A percentile compares a stretch with the other conserved stretches of the same genome.
phyloP scores from a whole-genome alignment of 2,329 filamentous ascomycete species.

The Cladosporium sp. region DNA sequence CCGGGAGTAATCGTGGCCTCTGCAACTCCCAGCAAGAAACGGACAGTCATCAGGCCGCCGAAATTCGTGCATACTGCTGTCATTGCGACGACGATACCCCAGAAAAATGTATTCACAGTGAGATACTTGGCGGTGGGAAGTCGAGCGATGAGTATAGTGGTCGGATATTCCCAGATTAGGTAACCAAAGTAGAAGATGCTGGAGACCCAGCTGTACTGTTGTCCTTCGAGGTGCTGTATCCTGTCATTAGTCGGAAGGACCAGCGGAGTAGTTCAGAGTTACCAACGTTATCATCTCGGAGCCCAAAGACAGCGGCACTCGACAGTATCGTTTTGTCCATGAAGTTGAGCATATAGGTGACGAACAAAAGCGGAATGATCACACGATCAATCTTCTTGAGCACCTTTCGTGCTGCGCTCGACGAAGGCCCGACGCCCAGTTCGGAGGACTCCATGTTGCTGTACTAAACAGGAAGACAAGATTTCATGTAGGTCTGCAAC shows the following conservation, averaged over 20 bases:
- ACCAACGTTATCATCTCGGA: conserved; percentile 16
- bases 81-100: conserved; percentile 35
- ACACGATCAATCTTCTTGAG: conserved; percentile 24
- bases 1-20: conserved; percentile 41
- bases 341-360: conserved; percentile 27
- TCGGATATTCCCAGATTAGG: conserved; percentile 26
- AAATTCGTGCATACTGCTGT: conserved; percentile 40
- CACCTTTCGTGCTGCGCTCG: conserved; percentile 2
- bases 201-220: conserved; percentile 25
- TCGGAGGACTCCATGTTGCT: not conserved
- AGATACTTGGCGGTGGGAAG: conserved; percentile 26
- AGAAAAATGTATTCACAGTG: conserved; percentile 29
- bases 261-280: not conserved
- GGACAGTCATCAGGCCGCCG: conserved; percentile 37
- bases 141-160: conserved; percentile 23
- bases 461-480: not conserved
- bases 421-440: not conserved
- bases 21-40: conserved; percentile 39
- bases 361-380: conserved; percentile 23
- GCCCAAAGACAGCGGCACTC: conserved; percentile 24
- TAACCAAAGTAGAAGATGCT: conserved; percentile 27
- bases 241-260: not conserved
- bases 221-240: conserved; percentile 20
- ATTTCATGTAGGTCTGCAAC: not conserved
- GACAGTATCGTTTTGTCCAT: conserved; percentile 28